Conservation (phyloP, 1,139 yeast genomes). For the Taphrina wiesneri region DNA sequence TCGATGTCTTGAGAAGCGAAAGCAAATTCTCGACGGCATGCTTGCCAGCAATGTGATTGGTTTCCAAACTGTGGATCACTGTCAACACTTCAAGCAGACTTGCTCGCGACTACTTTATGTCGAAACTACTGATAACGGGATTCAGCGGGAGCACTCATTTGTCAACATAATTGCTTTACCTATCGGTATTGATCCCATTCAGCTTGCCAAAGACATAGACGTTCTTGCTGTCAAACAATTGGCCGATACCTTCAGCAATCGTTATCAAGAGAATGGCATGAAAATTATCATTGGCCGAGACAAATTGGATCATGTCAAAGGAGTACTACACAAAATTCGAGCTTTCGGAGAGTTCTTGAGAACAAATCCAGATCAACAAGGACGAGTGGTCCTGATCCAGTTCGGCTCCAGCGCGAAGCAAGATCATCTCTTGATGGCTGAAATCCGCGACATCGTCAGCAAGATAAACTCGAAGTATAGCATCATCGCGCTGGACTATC, state of each 20-base stretch:
- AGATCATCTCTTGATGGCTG: slow-evolving; percentile 58
- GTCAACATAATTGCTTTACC: slow-evolving; percentile 71
- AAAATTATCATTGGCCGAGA: slow-evolving; percentile 81
- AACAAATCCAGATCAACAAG: slow-evolving; percentile 68
- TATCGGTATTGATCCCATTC: slow-evolving; percentile 80
- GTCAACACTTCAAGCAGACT: slow-evolving; percentile 89
- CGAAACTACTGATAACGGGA: slow-evolving; percentile 75
- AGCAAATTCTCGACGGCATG: slow-evolving; percentile 73
- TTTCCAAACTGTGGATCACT: slow-evolving; percentile 90
- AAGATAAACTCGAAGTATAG: slow-evolving; percentile 76
- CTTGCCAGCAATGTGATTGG: slow-evolving; percentile 85
- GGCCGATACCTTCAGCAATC: background rate
- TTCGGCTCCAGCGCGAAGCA: slow-evolving; percentile 65
- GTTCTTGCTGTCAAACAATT: slow-evolving; percentile 65
- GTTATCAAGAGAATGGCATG: slow-evolving; percentile 63
- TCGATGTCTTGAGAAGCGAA: slow-evolving; percentile 87
- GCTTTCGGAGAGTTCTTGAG: slow-evolving; percentile 81
- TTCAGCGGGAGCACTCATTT: slow-evolving; percentile 65
- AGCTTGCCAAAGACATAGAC: slow-evolving; percentile 55
- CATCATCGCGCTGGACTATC: slow-evolving; percentile 66
- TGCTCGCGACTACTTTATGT: slow-evolving; percentile 80
- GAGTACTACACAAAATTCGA: slow-evolving; percentile 78
- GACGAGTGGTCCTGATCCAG: slow-evolving; percentile 73
- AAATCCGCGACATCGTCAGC: slow-evolving; percentile 74
- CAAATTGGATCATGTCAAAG: slow-evolving; percentile 82